Conservation (phyloP, 495 filamentous ascomycete genomes). For the Glarea lozoyensis region DNA sequence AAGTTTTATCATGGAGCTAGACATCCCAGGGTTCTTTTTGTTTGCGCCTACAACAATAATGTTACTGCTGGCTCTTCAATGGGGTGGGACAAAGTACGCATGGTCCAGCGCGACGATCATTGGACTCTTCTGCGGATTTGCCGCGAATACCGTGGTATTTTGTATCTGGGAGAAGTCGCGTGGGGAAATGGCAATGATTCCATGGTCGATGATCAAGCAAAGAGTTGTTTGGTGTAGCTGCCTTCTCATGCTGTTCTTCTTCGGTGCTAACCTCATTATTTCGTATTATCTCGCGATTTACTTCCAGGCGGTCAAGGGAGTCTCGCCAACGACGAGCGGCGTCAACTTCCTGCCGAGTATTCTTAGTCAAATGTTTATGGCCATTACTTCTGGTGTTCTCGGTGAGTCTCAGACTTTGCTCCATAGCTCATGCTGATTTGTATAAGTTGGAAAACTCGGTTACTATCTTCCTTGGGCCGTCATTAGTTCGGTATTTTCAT, state of each 20-base stretch:
- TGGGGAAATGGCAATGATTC: constrained; percentile 44
- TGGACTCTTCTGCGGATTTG: constrained; percentile 39
- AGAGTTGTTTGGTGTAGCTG: constrained; percentile 28
- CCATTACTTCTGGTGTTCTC: constrained; percentile 45
- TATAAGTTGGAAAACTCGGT: constrained; percentile 34
- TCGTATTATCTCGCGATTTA: constrained; percentile 25
- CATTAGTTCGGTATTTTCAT: constrained; percentile 7
- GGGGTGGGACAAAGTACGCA: constrained; percentile 30
- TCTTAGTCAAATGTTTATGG: not conserved
- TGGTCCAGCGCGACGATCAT: constrained; percentile 32
- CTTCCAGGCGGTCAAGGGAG: not conserved
- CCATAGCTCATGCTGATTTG: constrained; percentile 55
- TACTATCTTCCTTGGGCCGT: constrained; percentile 43
- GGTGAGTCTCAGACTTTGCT: constrained; percentile 32
- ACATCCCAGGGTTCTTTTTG: constrained; percentile 36
- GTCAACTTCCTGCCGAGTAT: not conserved
- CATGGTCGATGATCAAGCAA: constrained; percentile 20
- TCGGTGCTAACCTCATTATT: constrained; percentile 14
- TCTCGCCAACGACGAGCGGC: not conserved
- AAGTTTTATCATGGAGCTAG: constrained; percentile 33
- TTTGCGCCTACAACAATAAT: constrained; percentile 28
- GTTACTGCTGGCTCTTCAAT: constrained; percentile 38
- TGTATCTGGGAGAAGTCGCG: constrained; percentile 33
- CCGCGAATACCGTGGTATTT: constrained; percentile 29
- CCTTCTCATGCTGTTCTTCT: constrained; percentile 7